phyloP scores from a whole-genome alignment of 1,284 basidiomycete genomes.

The Ganoderma sp. region DNA sequence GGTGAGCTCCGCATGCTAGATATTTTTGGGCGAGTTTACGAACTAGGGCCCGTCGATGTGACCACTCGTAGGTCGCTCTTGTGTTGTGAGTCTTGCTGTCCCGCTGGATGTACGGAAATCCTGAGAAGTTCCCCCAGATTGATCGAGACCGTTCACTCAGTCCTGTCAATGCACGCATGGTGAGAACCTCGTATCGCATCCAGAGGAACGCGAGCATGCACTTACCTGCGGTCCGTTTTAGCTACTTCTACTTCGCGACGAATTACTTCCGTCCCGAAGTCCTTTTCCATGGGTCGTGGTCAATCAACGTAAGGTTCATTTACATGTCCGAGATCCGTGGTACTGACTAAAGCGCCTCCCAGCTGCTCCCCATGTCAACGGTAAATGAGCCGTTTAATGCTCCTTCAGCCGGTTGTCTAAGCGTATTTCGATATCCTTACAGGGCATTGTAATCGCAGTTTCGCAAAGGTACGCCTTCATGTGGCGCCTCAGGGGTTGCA shows the following conservation, averaged over 20 bases:
- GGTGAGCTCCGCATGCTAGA: background rate
- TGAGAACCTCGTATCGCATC: background rate
- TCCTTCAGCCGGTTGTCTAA: background rate
- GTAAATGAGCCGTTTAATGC: background rate
- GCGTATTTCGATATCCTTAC: background rate
- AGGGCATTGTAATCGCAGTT: background rate
- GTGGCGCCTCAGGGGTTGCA: too few relatives aligned
- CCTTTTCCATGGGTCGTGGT: background rate
- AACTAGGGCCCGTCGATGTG: background rate
- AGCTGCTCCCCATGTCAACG: background rate
- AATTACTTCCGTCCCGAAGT: slow-evolving; percentile 1
- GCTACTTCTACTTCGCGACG: background rate
- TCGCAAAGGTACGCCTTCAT: background rate
- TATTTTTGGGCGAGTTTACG: background rate
- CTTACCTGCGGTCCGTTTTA: background rate
- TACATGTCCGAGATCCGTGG: background rate
- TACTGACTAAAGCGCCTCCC: background rate
- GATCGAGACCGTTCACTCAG: slow-evolving; percentile 1
- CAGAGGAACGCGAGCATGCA: background rate
- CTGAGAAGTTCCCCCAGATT: background rate
- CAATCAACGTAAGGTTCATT: background rate
- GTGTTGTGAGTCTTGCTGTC: background rate
- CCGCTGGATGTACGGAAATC: background rate
- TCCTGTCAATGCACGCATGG: slow-evolving; percentile 1
- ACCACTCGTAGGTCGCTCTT: background rate